Conservation (phyloP, 495 filamentous ascomycete species). For the Penicillium flavigenum region DNA sequence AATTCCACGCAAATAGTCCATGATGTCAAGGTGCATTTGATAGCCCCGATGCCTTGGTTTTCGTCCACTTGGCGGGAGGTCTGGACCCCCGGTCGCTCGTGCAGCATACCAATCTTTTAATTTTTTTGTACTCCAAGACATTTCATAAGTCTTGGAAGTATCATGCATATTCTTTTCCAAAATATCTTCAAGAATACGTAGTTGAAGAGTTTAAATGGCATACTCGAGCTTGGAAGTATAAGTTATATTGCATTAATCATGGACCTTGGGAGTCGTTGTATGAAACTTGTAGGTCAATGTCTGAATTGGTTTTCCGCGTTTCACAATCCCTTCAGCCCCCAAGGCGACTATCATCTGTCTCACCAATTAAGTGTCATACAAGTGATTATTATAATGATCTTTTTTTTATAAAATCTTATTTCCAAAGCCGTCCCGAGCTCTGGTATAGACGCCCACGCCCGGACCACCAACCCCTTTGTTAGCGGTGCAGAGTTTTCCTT, state of each 20-base stretch:
- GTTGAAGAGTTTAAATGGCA: neutral
- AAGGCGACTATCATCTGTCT: slow-evolving; percentile 9
- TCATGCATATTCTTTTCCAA: neutral
- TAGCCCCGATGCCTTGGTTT: slow-evolving; percentile 32
- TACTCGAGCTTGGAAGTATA: neutral
- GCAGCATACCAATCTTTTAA: slow-evolving; percentile 8
- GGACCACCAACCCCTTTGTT: slow-evolving; percentile 13
- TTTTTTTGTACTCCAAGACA: neutral
- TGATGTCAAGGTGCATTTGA: slow-evolving; percentile 29
- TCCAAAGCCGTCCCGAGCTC: neutral
- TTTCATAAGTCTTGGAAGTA: neutral
- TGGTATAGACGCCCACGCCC: slow-evolving; percentile 5
- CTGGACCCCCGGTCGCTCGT: slow-evolving; percentile 18
- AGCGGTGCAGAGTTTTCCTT: slow-evolving; percentile 7
- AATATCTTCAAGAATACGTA: neutral
- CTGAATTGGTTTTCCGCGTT: slow-evolving; percentile 9
- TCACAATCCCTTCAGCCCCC: slow-evolving; percentile 12
- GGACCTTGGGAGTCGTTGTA: too few relatives aligned
- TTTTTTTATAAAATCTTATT: neutral
- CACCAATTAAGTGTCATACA: slow-evolving; percentile 5
- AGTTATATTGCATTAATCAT: too few relatives aligned
- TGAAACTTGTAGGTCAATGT: neutral
- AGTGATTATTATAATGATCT: neutral
- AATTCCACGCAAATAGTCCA: slow-evolving; percentile 20
- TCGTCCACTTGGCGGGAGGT: slow-evolving; percentile 18